phyloP scores from a whole-genome alignment of 768 basidiomycete genomes.

The Rhodotorula sphaerocarpa region DNA sequence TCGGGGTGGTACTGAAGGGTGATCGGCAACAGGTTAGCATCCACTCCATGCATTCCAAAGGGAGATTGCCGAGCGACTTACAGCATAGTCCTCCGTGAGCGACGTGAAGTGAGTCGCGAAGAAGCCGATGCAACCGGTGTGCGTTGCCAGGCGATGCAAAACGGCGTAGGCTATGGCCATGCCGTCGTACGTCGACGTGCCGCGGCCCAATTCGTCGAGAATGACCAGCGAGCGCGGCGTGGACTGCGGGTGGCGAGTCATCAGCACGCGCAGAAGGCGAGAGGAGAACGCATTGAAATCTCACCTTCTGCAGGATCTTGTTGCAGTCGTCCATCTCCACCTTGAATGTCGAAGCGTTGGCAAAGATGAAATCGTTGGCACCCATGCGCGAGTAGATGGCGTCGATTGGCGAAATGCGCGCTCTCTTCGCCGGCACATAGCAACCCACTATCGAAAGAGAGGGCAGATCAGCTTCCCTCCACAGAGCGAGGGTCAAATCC shows the following conservation, averaged over 20 bases:
- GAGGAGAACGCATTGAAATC: constrained; percentile 14
- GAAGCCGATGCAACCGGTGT: constrained; percentile 81
- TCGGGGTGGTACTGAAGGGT: constrained; percentile 35
- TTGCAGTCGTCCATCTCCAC: constrained; percentile 81
- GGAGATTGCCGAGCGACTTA: neutral
- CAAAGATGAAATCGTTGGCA: constrained; percentile 95
- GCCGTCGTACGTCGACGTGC: constrained; percentile 96
- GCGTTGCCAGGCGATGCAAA: constrained; percentile 85
- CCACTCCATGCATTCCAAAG: neutral
- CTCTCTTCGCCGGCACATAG: constrained; percentile 77
- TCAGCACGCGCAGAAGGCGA: neutral
- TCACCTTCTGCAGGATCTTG: constrained; percentile 54
- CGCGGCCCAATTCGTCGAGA: constrained; percentile 70
- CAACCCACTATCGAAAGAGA: constrained; percentile 83
- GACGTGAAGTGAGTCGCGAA: constrained; percentile 98
- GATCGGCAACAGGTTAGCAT: neutral
- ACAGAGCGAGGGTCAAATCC: constrained; percentile 41
- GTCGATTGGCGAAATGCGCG: constrained; percentile 80
- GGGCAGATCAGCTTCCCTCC: constrained; percentile 48
- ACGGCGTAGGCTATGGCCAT: constrained; percentile 97
- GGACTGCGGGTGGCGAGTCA: constrained; percentile 55
- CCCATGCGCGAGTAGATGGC: constrained; percentile 95
- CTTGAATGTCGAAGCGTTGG: constrained; percentile 80
- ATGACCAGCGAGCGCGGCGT: constrained; percentile 92
- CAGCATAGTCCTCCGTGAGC: constrained; percentile 77